Evolutionary conservation across 129 eudicot genomes (phyloP).

Genomic region (Saussurea involucrata): DNA sequence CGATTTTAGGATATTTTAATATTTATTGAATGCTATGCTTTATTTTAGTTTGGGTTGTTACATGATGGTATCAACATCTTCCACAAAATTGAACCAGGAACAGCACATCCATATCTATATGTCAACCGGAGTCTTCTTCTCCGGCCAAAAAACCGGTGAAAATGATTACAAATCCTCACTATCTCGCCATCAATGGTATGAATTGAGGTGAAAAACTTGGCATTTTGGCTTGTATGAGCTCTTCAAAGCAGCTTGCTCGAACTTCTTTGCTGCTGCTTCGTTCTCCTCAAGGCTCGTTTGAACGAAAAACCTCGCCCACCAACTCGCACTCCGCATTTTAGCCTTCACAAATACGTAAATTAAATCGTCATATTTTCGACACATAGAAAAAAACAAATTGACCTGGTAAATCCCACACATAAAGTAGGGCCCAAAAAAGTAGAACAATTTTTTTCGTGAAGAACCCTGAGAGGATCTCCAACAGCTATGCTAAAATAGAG

Average conservation of each 20-base stretch:
- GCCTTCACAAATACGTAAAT: conserved; percentile 44
- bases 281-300: conserved; percentile 72
- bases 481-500: too few species aligned
- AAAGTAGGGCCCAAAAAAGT: neutral
- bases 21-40: too few species aligned
- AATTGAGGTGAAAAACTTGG: conserved; percentile 78
- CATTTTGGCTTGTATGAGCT: conserved; percentile 55
- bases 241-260: conserved; percentile 59
- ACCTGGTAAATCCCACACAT: neutral
- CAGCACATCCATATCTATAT: conserved; percentile 24
- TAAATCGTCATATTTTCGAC: conserved; percentile 13
- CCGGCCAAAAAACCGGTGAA: conserved; percentile 20
- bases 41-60: too few species aligned
- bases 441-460: neutral
- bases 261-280: conserved; percentile 66
- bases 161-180: conserved; percentile 12
- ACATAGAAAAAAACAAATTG: neutral
- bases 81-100: conserved; percentile 25
- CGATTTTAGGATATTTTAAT: too few species aligned
- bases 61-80: conserved; percentile 23
- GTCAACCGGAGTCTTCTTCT: conserved; percentile 25
- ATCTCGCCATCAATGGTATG: conserved; percentile 40
- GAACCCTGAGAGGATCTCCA: too few species aligned
- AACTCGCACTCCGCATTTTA: conserved; percentile 69
- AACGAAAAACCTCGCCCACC: conserved; percentile 83